Conservation (phyloP, 1,284 basidiomycete species). For the Cystobasidium pallidum region DNA sequence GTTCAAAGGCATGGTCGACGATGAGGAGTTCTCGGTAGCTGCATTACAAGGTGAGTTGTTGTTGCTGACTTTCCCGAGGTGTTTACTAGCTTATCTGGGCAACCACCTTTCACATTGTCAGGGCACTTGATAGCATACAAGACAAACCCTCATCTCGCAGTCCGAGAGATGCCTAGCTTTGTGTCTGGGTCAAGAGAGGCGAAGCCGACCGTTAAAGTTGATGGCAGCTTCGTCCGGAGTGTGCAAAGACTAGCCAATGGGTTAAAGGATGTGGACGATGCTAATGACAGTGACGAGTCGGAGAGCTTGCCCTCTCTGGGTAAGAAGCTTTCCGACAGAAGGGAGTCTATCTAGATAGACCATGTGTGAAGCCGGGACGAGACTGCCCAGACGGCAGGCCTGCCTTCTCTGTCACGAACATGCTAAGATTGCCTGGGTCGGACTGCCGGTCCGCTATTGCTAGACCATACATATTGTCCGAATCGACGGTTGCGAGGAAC, state of each 20-base stretch:
- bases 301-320: no score
- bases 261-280: not conserved
- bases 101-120: not conserved
- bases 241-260: not conserved
- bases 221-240: not conserved
- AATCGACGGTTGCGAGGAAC: no score
- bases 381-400: no score
- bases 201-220: not conserved
- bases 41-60: conserved; percentile 15
- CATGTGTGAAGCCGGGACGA: no score
- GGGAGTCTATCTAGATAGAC: no score
- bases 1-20: conserved; percentile 20
- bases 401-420: no score
- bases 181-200: not conserved
- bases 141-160: conserved; percentile 19
- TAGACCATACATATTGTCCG: no score
- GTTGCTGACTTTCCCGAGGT: not conserved
- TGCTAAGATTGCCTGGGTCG: no score
- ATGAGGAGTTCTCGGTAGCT: conserved; percentile 34
- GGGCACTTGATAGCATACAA: conserved; percentile 35
- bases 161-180: conserved; percentile 22
- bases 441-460: no score
- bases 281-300: not conserved
- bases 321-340: no score
- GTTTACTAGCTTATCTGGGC: no score